Percentiles rank a stretch among this genome's conserved stretches.
Evolutionary conservation across 306 rosid genomes (phyloP).

Genomic region (Urtica urens): DNA sequence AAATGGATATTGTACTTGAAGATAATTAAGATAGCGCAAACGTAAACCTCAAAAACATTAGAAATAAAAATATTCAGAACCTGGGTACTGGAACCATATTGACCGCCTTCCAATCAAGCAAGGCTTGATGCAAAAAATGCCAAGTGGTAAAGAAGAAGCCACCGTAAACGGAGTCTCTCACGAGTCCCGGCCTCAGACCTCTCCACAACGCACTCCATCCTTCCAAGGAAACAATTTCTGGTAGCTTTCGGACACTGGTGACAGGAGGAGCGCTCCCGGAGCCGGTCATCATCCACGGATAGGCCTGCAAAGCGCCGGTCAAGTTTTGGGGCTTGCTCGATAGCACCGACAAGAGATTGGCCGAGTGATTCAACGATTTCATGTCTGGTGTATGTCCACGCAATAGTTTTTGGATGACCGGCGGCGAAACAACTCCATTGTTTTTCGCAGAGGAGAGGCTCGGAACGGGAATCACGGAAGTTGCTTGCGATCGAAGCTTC

Average conservation of each 20-base stretch:
- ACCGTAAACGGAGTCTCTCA: constrained; percentile 72
- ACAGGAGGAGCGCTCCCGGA: constrained; percentile 75
- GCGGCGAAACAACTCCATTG: constrained; percentile 45
- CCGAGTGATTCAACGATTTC: constrained; percentile 46
- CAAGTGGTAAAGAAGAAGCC: constrained; percentile 78
- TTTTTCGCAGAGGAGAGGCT: constrained; percentile 29
- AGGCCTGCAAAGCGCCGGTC: constrained; percentile 48
- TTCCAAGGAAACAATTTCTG: constrained; percentile 60
- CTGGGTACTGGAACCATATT: constrained; percentile 83
- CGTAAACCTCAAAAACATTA: no score
- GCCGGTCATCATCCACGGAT: constrained; percentile 95
- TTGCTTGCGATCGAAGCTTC: constrained; percentile 75
- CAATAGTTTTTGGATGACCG: constrained; percentile 46
- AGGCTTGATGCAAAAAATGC: constrained; percentile 70
- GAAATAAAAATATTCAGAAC: constrained; percentile 33
- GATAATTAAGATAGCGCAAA: no score
- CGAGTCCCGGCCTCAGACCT: constrained; percentile 70
- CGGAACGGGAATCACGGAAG: constrained; percentile 44
- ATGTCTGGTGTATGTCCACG: constrained; percentile 56
- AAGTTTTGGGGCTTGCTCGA: constrained; percentile 52
- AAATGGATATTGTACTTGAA: no score
- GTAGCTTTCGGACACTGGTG: constrained; percentile 44
- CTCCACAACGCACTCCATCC: constrained; percentile 83
- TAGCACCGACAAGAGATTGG: constrained; percentile 62
- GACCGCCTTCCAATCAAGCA: constrained; percentile 83